These are phyloP conservation scores for Protoeuglena noctilucae DNA, from an alignment of 139 green algal genomes.

Conservation along the genomic window DNA sequence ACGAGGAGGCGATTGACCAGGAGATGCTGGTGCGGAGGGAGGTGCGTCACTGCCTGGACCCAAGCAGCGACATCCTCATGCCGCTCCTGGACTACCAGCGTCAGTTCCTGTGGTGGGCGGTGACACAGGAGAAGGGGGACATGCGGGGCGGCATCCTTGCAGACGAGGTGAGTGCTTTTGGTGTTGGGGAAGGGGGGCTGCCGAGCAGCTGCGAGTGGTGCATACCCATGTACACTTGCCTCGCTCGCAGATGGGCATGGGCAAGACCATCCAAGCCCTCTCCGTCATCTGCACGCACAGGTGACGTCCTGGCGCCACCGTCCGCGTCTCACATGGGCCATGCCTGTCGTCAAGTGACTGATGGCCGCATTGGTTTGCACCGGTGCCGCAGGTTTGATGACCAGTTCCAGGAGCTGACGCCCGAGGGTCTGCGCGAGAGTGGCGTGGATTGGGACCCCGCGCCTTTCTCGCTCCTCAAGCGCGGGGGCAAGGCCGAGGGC, in stretches of 20 bases:
- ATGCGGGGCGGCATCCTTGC: conserved; percentile 71
- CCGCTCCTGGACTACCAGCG: conserved; percentile 83
- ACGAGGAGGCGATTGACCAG: no score
- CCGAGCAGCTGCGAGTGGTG: background rate
- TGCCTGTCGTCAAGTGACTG: background rate
- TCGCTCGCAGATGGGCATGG: conserved; percentile 50
- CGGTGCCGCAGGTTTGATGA: background rate
- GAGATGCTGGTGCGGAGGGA: no score
- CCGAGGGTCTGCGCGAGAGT: background rate
- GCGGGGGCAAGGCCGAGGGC: no score
- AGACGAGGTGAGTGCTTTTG: conserved; percentile 36
- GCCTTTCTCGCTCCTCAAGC: no score
- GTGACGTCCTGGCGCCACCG: conserved; percentile 15
- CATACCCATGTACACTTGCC: background rate
- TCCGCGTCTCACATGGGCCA: background rate
- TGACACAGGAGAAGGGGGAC: conserved; percentile 35
- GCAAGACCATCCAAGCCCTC: conserved; percentile 56
- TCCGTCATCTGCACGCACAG: conserved; percentile 55
- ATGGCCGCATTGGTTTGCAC: background rate
- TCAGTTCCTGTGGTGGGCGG: conserved; percentile 64
- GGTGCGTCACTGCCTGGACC: no score
- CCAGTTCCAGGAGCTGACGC: background rate
- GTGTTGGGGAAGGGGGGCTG: conserved; percentile 1
- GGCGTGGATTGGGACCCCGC: no score
- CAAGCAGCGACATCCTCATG: conserved; percentile 41